Conservation (phyloP, 768 basidiomycete genomes). For the Rhizopogon vesiculosus region DNA sequence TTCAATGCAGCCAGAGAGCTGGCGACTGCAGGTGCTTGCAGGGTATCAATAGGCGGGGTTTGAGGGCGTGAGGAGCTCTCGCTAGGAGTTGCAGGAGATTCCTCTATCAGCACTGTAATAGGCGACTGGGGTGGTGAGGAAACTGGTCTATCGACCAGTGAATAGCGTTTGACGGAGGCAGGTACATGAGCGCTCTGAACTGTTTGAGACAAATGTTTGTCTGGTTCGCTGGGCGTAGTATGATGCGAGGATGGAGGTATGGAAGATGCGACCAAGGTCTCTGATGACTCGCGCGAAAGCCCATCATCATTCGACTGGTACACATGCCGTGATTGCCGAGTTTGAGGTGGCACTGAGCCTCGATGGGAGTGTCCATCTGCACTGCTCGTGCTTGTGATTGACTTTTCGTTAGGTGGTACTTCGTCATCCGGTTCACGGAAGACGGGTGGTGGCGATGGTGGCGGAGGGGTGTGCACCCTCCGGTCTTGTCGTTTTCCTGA, state of each 20-base stretch:
- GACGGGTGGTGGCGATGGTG: conserved; percentile 22
- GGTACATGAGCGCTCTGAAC: conserved; percentile 38
- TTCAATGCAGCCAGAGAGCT: conserved; percentile 86
- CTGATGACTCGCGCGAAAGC: conserved; percentile 6
- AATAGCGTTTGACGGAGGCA: conserved; percentile 70
- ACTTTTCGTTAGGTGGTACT: conserved; percentile 10
- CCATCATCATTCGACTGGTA: conserved; percentile 3
- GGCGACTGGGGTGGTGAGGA: conserved; percentile 36
- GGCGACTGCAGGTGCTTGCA: conserved; percentile 62
- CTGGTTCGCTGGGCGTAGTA: conserved; percentile 16
- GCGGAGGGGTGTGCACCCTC: conserved; percentile 18
- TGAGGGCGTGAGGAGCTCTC: conserved; percentile 25
- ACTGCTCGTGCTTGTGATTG: background rate
- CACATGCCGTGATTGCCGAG: conserved; percentile 11
- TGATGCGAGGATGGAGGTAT: conserved; percentile 4
- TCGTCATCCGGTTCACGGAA: conserved; percentile 30
- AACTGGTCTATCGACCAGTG: conserved; percentile 70
- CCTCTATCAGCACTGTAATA: conserved; percentile 42
- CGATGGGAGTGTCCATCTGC: conserved; percentile 11
- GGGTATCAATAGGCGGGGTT: conserved; percentile 31
- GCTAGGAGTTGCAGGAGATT: conserved; percentile 20
- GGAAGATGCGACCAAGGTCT: conserved; percentile 4
- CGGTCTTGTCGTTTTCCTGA: conserved; percentile 29
- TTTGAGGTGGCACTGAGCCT: conserved; percentile 8
- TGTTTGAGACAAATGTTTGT: conserved; percentile 23